These are phyloP conservation scores for Tylopilus sp. DNA, from an alignment of 768 basidiomycete genomes.

Conservation along the genomic window DNA sequence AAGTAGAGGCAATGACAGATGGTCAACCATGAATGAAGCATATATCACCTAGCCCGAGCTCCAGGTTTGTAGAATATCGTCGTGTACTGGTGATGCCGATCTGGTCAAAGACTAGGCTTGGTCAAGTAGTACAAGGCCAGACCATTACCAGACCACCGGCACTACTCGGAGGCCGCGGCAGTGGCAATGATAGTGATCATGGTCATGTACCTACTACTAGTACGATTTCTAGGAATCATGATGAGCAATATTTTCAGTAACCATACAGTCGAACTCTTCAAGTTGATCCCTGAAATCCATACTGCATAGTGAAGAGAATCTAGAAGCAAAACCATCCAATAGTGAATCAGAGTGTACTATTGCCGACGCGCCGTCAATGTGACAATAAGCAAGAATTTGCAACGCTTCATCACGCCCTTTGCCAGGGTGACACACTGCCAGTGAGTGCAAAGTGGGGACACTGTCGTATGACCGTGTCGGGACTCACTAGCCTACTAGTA, in stretches of 20 bases:
- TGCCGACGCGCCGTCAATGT: constrained; percentile 57
- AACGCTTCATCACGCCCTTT: constrained; percentile 72
- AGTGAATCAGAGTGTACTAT: background rate
- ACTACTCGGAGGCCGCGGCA: constrained; percentile 81
- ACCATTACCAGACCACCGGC: constrained; percentile 85
- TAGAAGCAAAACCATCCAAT: constrained; percentile 13
- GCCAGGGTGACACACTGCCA: too few species aligned
- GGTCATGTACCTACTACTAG: too few species aligned
- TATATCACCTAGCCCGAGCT: constrained; percentile 61
- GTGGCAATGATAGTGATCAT: constrained; percentile 74
- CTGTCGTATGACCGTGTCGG: too few species aligned
- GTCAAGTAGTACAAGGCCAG: constrained; percentile 82
- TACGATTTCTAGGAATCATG: constrained; percentile 64
- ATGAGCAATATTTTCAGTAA: constrained; percentile 57
- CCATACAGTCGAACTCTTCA: constrained; percentile 64
- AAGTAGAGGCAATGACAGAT: constrained; percentile 64
- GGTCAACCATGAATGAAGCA: constrained; percentile 62
- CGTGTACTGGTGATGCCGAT: constrained; percentile 65
- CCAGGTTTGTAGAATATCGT: constrained; percentile 82
- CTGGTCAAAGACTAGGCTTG: constrained; percentile 61
- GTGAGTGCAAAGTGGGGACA: too few species aligned
- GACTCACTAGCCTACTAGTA: too few species aligned
- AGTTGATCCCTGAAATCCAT: constrained; percentile 82
- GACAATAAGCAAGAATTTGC: constrained; percentile 73
- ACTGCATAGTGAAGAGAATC: constrained; percentile 65